Base-by-base conservation (phyloP, 768 basidiomycete species). In the Lentinus tigrinus region DNA sequence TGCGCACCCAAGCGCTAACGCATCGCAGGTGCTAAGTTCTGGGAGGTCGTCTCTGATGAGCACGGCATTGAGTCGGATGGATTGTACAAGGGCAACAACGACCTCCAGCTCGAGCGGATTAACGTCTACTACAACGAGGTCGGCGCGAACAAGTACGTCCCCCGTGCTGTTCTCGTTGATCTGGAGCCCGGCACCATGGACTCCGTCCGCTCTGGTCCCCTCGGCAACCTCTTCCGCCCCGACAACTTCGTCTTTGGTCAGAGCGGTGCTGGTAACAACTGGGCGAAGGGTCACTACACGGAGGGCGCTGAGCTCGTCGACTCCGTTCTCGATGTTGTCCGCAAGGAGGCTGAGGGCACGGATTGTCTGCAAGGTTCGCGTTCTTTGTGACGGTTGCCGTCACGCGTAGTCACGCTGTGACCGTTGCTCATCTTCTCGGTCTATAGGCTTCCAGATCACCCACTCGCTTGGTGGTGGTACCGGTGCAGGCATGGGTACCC, bases 201-300 rank as follows among this genome's bases (percentile, higher is more conserved):
- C 72, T 90, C 93, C 59, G 87, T 94, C 59, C 91, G 91, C 75
- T 88, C 89, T 51, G 92, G 93, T 51, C 91, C 93, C 66, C 84
- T 96, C 54, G 95, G 95, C 70, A 78, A 78, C 63, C 86, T 98
- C 63, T 98, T 97, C 91, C 88, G 93, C 68, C 95, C 95, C 37
- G 95, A 97, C 78, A 98, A 97, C 84, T 96, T 96, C 70, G 94
- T 98, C 69, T 97, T 95, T 64, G 96, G 95, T 55, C 96, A 98
- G 77, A 94, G 87, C 74, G 95, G 95, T 77, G 96, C 95, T 67
- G 95, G 96, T 71, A 98, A 99, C 86, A 98, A 98, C 81, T 98
- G 97, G 97, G 96, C 97, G 23, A 99, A 98, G 88, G 96, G 96
- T 82, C 91, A 93, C 73, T 95, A 95, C 78, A 93, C 90, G 43